Base-by-base conservation (phyloP, 1,284 basidiomycete species). In the Cryptococcus sp. region DNA sequence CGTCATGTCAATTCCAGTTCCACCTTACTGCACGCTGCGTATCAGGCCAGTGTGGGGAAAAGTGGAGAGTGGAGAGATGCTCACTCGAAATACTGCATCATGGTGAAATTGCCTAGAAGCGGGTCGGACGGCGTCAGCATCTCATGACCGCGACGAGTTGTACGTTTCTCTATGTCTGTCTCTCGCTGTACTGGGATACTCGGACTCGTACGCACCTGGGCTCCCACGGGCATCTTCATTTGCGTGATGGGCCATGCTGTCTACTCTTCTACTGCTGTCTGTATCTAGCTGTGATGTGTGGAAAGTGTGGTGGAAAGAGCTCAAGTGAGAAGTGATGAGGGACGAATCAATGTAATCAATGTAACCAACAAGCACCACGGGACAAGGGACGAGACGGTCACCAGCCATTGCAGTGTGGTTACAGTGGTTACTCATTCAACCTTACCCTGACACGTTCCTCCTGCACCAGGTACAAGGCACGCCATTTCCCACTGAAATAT, bases 31-130 rank as follows among this genome's bases (percentile, higher is more conserved):
- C n/a, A n/a, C n/a, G n/a, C n/a, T n/a, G 17, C 16, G 23, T 19
- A 5, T 19, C 27, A 25, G 19, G 3, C 47, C 15, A 22, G 8
- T 38, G 2, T n/a, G n/a, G n/a, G n/a, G n/a, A n/a, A n/a, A n/a
- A 25, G 53, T 22, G 8, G 10, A 15, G 23, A 5, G 22, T 19
- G 25, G n/a, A 22, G 22, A 25, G 8, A 50, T n/a, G 48, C 67
- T 54, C 30, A 71, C 71, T 77, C 73, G 55, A 77, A 77, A 65
- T 63, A 77, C 64, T 77, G 75, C 70, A 76, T 76, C 75, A 77
- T 77, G 20, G 73, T 75, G 52, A 64, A 73, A 65, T 75, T 77
- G n/a, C 67, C 70, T 71, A 47, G 17, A 22, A 25, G 6, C 25
- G 25, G 19, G 0, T 25, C 27, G 46, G 22, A n/a, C 25, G 22